Base-by-base conservation (phyloP, 208 protist species). In the Acanthamoeba healyi region DNA sequence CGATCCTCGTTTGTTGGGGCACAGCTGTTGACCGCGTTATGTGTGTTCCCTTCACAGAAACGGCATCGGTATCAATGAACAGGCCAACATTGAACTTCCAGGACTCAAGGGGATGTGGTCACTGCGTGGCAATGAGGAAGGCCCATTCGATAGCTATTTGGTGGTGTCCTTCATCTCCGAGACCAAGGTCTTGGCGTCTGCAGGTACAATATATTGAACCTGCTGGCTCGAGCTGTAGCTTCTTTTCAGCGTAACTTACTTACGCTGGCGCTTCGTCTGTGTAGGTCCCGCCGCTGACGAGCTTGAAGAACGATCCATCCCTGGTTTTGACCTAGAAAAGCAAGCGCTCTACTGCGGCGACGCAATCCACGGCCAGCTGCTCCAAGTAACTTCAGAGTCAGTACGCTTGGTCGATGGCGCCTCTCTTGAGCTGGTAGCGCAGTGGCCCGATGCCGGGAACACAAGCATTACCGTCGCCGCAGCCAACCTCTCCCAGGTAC, bases 61-160 rank as follows among this genome's bases (percentile, higher is more conserved):
- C 84, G 97, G 97, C 46, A 97, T 98, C 90, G 97, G 97, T 29
- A 98, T 98, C 87, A 93, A 97, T 22, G 97, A 97, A 72, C 92
- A 96, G 34, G 97, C 97, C 24, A 91, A 94, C n/a, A 90, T 97
- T 0, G 96, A 98, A 79, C 49, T 98, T 22, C 74, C 94, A 1
- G 97, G 97, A 40, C 92, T 98, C 34, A 97, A 97, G 84, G 97
- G 96, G 22, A 32, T 98, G n/a, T 98, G 96, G 96, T 42, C 95
- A 15, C 84, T 98, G 12, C 46, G 42, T 26, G 86, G 22, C 17
- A 34, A 10, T 26, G 70, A 87, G 19, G 24, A 3, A 24, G 77
- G 74, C 7, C 34, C 32, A 12, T 67, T 77, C 42, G 95, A 97
- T 93, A 92, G 49, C 46, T 94, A 94, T 51, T 94, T 98, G 14